These are phyloP conservation scores for Beta lomatogona DNA, from an alignment of 179 eudicot genomes.

Conservation along the genomic window DNA sequence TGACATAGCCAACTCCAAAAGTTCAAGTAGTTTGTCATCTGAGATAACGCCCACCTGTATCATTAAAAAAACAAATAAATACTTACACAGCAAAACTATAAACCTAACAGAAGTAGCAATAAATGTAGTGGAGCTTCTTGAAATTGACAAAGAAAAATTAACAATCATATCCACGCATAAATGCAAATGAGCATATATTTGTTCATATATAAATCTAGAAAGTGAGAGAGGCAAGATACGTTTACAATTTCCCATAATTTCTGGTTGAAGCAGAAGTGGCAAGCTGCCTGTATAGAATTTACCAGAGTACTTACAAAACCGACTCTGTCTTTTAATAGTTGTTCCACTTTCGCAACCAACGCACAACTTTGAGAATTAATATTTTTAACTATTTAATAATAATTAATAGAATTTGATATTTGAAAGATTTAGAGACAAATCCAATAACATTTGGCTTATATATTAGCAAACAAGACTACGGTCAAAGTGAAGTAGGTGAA, in stretches of 20 bases:
- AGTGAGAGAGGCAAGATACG: background rate
- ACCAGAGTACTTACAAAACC: no score
- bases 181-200: no score
- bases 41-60: constrained; percentile 88
- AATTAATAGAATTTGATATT: no score
- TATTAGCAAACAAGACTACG: no score
- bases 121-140: background rate
- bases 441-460: no score
- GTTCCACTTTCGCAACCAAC: no score
- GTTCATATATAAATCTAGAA: no score
- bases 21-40: constrained; percentile 88
- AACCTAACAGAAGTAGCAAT: background rate
- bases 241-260: background rate
- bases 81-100: background rate
- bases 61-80: constrained; percentile 12
- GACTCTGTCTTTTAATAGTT: no score
- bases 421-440: no score
- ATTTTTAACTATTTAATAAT: no score
- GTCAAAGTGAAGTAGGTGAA: no score
- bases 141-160: background rate
- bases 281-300: background rate
- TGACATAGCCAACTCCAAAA: constrained; percentile 91
- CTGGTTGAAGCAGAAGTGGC: background rate
- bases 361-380: no score
- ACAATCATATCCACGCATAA: background rate